Base-by-base conservation (phyloP, 176 grass and related monocot species). In the Hyparrhenia diplandra region DNA sequence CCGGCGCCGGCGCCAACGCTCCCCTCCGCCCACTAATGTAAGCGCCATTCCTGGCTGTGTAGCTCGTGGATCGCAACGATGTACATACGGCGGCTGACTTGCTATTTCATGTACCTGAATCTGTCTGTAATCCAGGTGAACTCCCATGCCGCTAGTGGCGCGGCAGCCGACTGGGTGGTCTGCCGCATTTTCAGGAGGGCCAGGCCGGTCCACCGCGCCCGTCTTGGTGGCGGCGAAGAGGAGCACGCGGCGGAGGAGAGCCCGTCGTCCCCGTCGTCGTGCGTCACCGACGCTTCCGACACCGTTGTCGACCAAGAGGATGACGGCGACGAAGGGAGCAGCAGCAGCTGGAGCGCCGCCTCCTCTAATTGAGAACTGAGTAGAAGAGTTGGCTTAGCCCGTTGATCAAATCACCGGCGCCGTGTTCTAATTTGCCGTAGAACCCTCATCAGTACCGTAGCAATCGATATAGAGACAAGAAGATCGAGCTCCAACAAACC, bases 111-210 rank as follows among this genome's bases (percentile, higher is more conserved):
- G 55, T 55, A 55, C 52, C n/a, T 58, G 39, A 25, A 60, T 52
- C 59, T n/a, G n/a, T n/a, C n/a, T 62, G 3, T 16, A 8, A 24
- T 24, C 5, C 70, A 86, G 84, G 74, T 70, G 82, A 25, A 17
- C 49, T 0, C 51, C 76, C 23, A 21, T 24, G 45, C 3, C 43
- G 63, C 11, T 16, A 32, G 29, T 9, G 45, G 3, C 28, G 63
- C 76, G 43, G 63, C 67, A 1, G 35, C 79, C 24, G 78, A 86
- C 36, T 98, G 92, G 96, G 80, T 86, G 57, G 96, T 98, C 59
- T 98, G 96, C 30, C 90, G 90, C 74, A 73, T 98, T 17, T 95
- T 95, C 69, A 87, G 80, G 82, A 98, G 82, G 82, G 35, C 34
- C 7, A 82, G 32, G 47, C 74, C 67, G 13, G 52, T 25, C 4